Evolutionary conservation across 2,329 filamentous ascomycete genomes (phyloP).

Genomic region (Acephala macrosclerotiorum): DNA sequence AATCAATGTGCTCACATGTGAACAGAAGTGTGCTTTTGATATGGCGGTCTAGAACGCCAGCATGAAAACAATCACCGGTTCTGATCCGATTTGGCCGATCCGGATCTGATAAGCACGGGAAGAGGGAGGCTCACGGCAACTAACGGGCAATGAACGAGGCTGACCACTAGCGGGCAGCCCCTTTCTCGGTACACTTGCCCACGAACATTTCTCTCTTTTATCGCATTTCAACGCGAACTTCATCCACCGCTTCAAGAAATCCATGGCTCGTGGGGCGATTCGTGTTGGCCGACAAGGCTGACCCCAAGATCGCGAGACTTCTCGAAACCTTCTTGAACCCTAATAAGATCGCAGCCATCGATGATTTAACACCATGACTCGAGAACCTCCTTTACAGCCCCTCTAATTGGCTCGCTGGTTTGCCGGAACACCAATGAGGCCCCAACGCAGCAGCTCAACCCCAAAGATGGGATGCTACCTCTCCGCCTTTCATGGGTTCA

Average conservation of each 20-base stretch:
- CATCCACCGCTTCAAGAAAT: background rate
- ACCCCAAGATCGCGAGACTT: background rate
- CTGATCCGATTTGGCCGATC: background rate
- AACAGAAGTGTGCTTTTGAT: conserved; percentile 2
- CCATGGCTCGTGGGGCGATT: background rate
- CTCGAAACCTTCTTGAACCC: background rate
- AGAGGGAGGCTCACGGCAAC: background rate
- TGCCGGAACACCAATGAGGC: background rate
- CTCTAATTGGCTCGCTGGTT: background rate
- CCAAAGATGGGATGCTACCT: conserved; percentile 5
- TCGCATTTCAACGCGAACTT: background rate
- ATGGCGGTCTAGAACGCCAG: background rate
- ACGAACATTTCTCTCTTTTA: background rate
- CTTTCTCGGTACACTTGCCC: background rate
- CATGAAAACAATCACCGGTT: background rate
- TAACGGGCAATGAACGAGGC: background rate
- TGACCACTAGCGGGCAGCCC: background rate
- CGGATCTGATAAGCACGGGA: background rate
- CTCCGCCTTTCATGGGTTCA: background rate
- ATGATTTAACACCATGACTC: conserved; percentile 2
- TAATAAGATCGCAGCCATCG: too few species aligned
- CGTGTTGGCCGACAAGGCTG: background rate
- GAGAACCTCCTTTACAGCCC: background rate
- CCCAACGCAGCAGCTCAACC: background rate
- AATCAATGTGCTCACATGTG: background rate